Base-by-base conservation (phyloP, 805 yeast genomes). In the Spathaspora sp. region DNA sequence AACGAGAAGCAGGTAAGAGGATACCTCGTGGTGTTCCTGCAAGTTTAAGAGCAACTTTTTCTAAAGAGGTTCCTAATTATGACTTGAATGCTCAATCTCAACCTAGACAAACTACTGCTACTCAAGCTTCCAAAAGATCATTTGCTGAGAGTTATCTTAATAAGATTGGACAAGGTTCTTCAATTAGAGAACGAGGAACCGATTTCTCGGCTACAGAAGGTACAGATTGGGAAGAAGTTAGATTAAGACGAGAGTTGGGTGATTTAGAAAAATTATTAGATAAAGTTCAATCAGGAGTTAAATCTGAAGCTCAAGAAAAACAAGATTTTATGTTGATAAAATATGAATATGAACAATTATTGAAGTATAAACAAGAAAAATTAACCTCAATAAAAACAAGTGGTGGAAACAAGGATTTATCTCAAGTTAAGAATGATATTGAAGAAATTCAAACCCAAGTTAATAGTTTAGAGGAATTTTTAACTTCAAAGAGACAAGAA, bases 11-110 rank as follows among this genome's bases (percentile, higher is more conserved):
- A 52, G 91, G 91, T 42, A 86, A 85, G 60, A 78, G 93, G 49
- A 84, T 94, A 23, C 99, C 99, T 42, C 77, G 94, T 52, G 86
- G 91, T n/a, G 91, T 94, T n/a, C 99, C 99, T 17, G 88, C 92
- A 1, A 83, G 94, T 5, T 74, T 94, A 57, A 79, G 96, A 44
- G 97, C 97, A 14, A 89, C 97, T 0, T 93, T 92, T 67, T 87
- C 89, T 42, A 90, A 90, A 70, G 92, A 88, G 58, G 79, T 79
- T 31, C 94, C 96, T 14, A 85, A 83, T 52, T 90, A 86, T 63
- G 84, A 85, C 59, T 56, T 86, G 32, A 76, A 75, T 28, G 54
- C 69, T 14, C 60, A 55, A 49, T 58, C 65, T 63, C 71, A 57
- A 64, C 70, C 55, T 51, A 73, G 54, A 38, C 54, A 51, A 10